Percentiles rank a stretch among this genome's conserved stretches.
phyloP scores from a whole-genome alignment of 2,329 filamentous ascomycete species.

The Triangularia setosa region DNA sequence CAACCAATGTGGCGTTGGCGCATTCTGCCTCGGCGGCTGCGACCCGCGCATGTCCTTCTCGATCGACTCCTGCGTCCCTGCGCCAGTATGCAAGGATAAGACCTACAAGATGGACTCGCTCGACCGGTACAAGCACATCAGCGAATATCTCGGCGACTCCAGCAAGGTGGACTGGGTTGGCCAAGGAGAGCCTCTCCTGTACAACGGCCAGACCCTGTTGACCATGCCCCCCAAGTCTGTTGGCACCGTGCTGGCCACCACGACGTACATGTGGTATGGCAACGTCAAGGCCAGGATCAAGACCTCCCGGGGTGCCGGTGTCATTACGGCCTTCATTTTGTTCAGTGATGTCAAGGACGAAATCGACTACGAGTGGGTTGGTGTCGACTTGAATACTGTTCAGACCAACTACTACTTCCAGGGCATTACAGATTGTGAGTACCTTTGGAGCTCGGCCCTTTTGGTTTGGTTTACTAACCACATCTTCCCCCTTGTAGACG shows the following conservation, averaged over 20 bases:
- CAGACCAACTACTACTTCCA: slow-evolving; percentile 99
- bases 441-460: background rate
- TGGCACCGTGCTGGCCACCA: slow-evolving; percentile 80
- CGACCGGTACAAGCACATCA: slow-evolving; percentile 65
- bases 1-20: slow-evolving; percentile 86
- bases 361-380: slow-evolving; percentile 95
- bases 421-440: slow-evolving; percentile 83
- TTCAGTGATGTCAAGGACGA: slow-evolving; percentile 96
- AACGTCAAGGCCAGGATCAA: slow-evolving; percentile 82
- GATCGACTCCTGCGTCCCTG: slow-evolving; percentile 80
- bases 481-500: slow-evolving; percentile 48
- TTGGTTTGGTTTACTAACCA: background rate
- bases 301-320: slow-evolving; percentile 78
- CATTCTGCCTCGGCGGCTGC: slow-evolving; percentile 93
- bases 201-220: slow-evolving; percentile 69
- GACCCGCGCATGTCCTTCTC: slow-evolving; percentile 80
- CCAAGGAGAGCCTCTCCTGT: slow-evolving; percentile 68
- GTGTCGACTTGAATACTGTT: slow-evolving; percentile 68
- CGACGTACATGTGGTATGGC: slow-evolving; percentile 95
- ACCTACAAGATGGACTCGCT: slow-evolving; percentile 71
- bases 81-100: slow-evolving; percentile 72
- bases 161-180: slow-evolving; percentile 81
- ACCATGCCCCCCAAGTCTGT: slow-evolving; percentile 86
- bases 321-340: slow-evolving; percentile 96
- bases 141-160: slow-evolving; percentile 82